Conservation (phyloP, 768 basidiomycete species). For the Dentipellis sp. region DNA sequence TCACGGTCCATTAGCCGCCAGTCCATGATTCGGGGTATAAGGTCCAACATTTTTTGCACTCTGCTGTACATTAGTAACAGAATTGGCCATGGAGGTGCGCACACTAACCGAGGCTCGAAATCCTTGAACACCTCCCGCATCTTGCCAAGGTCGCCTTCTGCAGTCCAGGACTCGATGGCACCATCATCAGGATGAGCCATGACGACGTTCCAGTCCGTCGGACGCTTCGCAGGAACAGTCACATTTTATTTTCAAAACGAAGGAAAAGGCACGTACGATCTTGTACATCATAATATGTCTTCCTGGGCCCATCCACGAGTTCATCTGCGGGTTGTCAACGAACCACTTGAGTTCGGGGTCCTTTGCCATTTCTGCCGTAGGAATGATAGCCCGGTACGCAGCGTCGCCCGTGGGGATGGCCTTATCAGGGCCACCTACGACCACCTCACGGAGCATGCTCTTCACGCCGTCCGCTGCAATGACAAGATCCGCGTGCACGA, state of each 20-base stretch:
- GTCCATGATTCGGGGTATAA: constrained; percentile 15
- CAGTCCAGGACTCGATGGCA: constrained; percentile 16
- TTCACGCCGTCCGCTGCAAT: constrained; percentile 18
- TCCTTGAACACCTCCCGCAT: constrained; percentile 19
- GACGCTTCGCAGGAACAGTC: constrained; percentile 1
- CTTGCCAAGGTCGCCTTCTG: constrained; percentile 17
- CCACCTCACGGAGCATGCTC: constrained; percentile 11
- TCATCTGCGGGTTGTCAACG: constrained; percentile 10
- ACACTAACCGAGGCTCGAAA: constrained; percentile 18
- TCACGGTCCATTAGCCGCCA: constrained; percentile 20
- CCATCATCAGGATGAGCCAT: constrained; percentile 11
- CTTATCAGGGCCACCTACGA: constrained; percentile 14
- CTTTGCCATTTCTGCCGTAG: constrained; percentile 2
- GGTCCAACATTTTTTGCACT: constrained; percentile 15
- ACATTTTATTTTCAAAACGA: not conserved
- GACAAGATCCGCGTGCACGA: constrained; percentile 14
- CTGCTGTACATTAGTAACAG: not conserved
- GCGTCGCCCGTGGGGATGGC: constrained; percentile 19
- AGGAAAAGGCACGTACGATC: constrained; percentile 7
- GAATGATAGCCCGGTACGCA: constrained; percentile 12
- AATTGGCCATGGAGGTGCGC: not conserved
- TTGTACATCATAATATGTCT: constrained; percentile 9
- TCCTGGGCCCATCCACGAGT: constrained; percentile 9
- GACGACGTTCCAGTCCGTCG: constrained; percentile 13
- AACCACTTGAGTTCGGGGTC: constrained; percentile 4